Evolutionary conservation across 2,329 filamentous ascomycete genomes (phyloP).

Genomic region (Fonsecaea erecta): DNA sequence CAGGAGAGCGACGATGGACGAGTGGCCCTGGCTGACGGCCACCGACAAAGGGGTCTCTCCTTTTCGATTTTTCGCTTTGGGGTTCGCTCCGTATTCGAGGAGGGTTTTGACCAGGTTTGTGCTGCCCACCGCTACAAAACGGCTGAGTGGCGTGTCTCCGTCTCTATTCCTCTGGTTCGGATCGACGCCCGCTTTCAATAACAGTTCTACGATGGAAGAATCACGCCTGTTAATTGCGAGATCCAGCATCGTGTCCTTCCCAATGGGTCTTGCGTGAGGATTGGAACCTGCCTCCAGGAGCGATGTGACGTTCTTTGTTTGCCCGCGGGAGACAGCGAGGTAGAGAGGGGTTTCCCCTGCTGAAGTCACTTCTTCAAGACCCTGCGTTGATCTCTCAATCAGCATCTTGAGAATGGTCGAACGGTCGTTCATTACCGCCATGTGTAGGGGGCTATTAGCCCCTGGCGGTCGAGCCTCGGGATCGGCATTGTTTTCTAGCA

Average conservation of each 20-base stretch:
- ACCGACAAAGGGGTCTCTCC: background rate
- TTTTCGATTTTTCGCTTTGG: background rate
- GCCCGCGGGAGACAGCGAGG: slow-evolving; percentile 1
- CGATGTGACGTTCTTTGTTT: background rate
- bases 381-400: background rate
- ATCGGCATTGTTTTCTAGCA: slow-evolving; percentile 3
- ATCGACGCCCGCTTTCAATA: background rate
- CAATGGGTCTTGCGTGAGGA: background rate
- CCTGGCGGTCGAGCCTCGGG: slow-evolving; percentile 4
- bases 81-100: slow-evolving; percentile 3
- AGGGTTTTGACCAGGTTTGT: slow-evolving; percentile 7
- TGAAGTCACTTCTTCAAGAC: slow-evolving; percentile 9
- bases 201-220: slow-evolving; percentile 2
- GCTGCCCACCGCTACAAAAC: background rate
- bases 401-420: slow-evolving; percentile 9
- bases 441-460: slow-evolving; percentile 5
- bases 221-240: slow-evolving; percentile 1
- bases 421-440: background rate
- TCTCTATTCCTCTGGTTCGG: slow-evolving; percentile 1
- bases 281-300: slow-evolving; percentile 10
- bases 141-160: slow-evolving; percentile 2
- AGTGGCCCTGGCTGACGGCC: background rate
- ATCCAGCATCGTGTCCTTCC: slow-evolving; percentile 8
- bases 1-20: background rate
- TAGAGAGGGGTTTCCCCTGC: slow-evolving; percentile 4